A percentile compares a stretch with the other conserved stretches of the same genome.
These are phyloP conservation scores for Moniliella sp. DNA, from an alignment of 1,284 basidiomycete species.

Conservation along the genomic window DNA sequence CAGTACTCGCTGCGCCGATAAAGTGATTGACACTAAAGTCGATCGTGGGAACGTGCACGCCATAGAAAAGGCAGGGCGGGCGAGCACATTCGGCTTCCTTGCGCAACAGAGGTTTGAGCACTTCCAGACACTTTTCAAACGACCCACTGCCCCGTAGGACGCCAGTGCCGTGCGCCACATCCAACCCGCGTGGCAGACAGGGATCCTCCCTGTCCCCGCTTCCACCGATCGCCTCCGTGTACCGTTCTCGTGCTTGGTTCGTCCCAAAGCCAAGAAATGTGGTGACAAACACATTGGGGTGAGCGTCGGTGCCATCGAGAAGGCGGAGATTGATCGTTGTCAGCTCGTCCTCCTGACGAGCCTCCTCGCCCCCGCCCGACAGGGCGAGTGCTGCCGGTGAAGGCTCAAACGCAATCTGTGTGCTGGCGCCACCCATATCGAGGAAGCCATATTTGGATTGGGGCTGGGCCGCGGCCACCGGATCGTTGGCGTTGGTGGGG, in stretches of 20 bases:
- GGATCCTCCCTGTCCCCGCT: no score
- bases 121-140: constrained; percentile 58
- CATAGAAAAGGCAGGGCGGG: constrained; percentile 80
- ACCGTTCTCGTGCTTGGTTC: constrained; percentile 78
- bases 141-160: constrained; percentile 53
- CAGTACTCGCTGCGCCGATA: constrained; percentile 97
- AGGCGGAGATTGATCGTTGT: constrained; percentile 60
- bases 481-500: constrained; percentile 31
- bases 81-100: constrained; percentile 62
- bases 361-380: constrained; percentile 33
- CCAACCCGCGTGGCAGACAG: constrained; percentile 61
- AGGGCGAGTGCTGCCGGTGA: constrained; percentile 42
- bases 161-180: constrained; percentile 36
- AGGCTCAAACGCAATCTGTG: constrained; percentile 78
- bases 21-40: constrained; percentile 77
- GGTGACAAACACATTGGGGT: constrained; percentile 83
- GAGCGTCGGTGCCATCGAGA: constrained; percentile 62
- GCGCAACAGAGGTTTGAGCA: constrained; percentile 59
- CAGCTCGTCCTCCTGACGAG: constrained; percentile 5
- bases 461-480: constrained; percentile 31
- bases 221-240: constrained; percentile 44
- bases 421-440: constrained; percentile 96
- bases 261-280: constrained; percentile 97
- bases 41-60: constrained; percentile 55
- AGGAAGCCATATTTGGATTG: constrained; percentile 83